phyloP scores from a whole-genome alignment of 768 basidiomycete species.

The Rhodotorula kratochvilovae region DNA sequence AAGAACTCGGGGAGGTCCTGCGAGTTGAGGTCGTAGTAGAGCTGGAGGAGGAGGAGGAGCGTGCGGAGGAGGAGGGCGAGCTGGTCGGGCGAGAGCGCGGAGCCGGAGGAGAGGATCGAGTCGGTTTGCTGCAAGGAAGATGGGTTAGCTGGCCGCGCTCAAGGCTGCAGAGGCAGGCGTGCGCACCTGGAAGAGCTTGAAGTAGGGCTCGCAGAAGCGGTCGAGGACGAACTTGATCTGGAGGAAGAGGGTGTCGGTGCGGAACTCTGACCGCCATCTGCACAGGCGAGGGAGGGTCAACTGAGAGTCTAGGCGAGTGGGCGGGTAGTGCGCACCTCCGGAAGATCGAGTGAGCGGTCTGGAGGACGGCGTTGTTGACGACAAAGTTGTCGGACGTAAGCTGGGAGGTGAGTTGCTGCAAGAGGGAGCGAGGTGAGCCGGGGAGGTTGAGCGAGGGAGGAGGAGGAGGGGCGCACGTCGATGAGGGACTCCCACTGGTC shows the following conservation, averaged over 20 bases:
- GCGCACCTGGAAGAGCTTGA: conserved; percentile 69
- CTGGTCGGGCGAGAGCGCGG: conserved; percentile 42
- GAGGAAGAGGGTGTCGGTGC: conserved; percentile 76
- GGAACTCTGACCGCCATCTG: conserved; percentile 85
- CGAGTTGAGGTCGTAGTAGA: conserved; percentile 89
- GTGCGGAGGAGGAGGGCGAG: conserved; percentile 60
- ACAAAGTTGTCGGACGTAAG: conserved; percentile 76
- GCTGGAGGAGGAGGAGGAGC: conserved; percentile 71
- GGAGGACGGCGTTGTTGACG: conserved; percentile 80
- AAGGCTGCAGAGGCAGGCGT: not conserved
- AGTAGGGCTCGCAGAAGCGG: conserved; percentile 77
- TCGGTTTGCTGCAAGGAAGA: conserved; percentile 48
- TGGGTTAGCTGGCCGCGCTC: not conserved
- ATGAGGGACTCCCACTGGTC: conserved; percentile 79
- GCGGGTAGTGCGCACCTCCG: conserved; percentile 46
- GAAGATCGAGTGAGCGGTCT: conserved; percentile 95
- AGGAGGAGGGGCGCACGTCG: conserved; percentile 60
- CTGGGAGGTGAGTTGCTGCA: conserved; percentile 79
- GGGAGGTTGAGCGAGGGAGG: not conserved
- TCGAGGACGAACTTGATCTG: conserved; percentile 86
- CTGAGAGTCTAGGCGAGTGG: not conserved
- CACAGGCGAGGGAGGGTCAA: not conserved
- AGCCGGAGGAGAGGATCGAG: conserved; percentile 47
- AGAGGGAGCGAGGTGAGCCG: not conserved
- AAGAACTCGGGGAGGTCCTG: conserved; percentile 92